Percentiles rank a stretch among this genome's conserved stretches.
phyloP scores from a whole-genome alignment of 257 asterid genomes.

The Penstemon davidsonii region DNA sequence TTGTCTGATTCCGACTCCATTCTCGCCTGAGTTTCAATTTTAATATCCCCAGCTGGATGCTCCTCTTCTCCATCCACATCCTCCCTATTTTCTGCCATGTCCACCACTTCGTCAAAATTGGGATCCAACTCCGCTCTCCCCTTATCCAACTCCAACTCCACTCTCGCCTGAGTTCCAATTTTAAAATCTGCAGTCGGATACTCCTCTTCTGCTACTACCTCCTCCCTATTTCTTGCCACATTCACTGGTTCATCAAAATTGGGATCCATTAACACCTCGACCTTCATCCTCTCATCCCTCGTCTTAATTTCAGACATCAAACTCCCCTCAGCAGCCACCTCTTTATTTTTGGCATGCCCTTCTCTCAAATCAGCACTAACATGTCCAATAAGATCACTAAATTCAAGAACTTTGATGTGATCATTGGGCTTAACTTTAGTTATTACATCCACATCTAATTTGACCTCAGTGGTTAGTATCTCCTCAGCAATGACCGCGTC shows the following conservation, averaged over 20 bases:
- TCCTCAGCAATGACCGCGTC: constrained; percentile 23
- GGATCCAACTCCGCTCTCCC: not conserved
- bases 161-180: constrained; percentile 36
- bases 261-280: constrained; percentile 29
- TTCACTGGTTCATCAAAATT: constrained; percentile 30
- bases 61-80: constrained; percentile 35
- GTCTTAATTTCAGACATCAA: constrained; percentile 23
- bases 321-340: constrained; percentile 28
- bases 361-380: constrained; percentile 22
- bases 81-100: constrained; percentile 27
- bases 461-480: constrained; percentile 17
- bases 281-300: constrained; percentile 27
- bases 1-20: constrained; percentile 31
- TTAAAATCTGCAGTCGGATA: constrained; percentile 31
- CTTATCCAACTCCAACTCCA: constrained; percentile 31
- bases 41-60: constrained; percentile 31
- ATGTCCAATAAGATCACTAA: constrained; percentile 21
- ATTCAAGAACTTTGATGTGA: constrained; percentile 32
- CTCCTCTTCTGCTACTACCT: constrained; percentile 33
- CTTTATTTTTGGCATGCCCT: constrained; percentile 36
- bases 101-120: too few relatives aligned
- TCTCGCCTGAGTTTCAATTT: constrained; percentile 36
- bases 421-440: constrained; percentile 30
- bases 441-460: constrained; percentile 27
- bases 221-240: constrained; percentile 31